phyloP scores from a whole-genome alignment of 805 yeast species.

The Hanseniaspora valbyensis region DNA sequence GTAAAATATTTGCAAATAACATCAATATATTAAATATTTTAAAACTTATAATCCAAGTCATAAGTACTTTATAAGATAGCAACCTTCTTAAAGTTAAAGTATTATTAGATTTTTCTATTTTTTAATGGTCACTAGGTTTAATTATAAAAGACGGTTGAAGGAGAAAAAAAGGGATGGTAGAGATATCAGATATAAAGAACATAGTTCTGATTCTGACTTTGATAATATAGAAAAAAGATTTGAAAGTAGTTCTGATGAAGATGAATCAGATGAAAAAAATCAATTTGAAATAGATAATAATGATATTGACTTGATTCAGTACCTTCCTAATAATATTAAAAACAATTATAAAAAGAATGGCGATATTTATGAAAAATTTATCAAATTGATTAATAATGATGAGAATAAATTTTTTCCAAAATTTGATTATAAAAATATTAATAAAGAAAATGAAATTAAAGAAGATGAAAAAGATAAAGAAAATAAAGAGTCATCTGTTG shows the following conservation, averaged over 20 bases:
- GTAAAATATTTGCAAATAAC: too few species aligned
- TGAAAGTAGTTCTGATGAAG: neutral
- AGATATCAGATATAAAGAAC: neutral
- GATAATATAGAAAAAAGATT: neutral
- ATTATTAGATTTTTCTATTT: too few species aligned
- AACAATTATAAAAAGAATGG: neutral
- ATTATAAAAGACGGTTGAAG: neutral
- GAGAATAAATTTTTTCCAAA: neutral
- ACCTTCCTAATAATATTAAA: neutral
- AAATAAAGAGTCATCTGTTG: conserved; percentile 19
- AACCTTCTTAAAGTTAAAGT: too few species aligned
- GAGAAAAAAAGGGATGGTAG: neutral
- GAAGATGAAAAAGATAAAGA: conserved; percentile 14
- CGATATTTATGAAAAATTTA: neutral
- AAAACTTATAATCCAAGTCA: too few species aligned
- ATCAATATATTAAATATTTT: too few species aligned
- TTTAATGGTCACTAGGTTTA: neutral
- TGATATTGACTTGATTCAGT: neutral
- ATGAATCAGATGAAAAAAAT: too few species aligned
- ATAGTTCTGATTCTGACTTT: neutral
- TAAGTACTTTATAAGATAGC: too few species aligned
- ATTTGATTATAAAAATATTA: neutral
- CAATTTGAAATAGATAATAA: neutral
- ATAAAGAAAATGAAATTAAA: neutral
- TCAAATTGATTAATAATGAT: neutral